Evolutionary conservation across 2,329 filamentous ascomycete species (phyloP).

Genomic region (Hymenoscyphus fructigenus): DNA sequence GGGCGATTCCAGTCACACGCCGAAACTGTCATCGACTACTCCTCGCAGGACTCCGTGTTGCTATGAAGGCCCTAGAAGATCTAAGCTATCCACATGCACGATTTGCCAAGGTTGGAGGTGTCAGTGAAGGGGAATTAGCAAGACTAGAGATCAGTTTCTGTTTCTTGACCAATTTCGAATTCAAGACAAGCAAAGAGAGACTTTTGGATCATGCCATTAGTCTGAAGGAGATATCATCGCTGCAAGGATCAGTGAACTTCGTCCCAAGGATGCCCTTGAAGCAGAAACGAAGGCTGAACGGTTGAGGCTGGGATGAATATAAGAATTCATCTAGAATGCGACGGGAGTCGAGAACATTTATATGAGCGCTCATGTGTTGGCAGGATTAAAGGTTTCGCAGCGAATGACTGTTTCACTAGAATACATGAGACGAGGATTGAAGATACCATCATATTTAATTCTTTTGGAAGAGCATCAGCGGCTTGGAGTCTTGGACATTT

Average conservation of each 20-base stretch:
- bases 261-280: constrained; percentile 33
- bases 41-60: constrained; percentile 79
- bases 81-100: constrained; percentile 81
- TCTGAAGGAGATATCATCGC: constrained; percentile 39
- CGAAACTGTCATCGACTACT: constrained; percentile 85
- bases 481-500: constrained; percentile 2
- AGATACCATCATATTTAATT: not conserved
- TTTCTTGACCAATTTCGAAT: constrained; percentile 81
- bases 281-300: constrained; percentile 26
- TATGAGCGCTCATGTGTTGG: constrained; percentile 7
- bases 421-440: constrained; percentile 1
- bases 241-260: constrained; percentile 36
- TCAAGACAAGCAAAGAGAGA: constrained; percentile 61
- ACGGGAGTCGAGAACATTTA: not conserved
- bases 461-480: not conserved
- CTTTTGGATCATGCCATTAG: constrained; percentile 50
- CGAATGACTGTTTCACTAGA: not conserved
- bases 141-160: constrained; percentile 87
- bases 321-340: constrained; percentile 27
- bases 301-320: constrained; percentile 25
- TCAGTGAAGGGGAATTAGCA: constrained; percentile 77
- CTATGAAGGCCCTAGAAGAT: constrained; percentile 95
- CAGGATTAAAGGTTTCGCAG: not conserved
- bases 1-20: constrained; percentile 74
- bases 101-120: constrained; percentile 84